phyloP scores from a whole-genome alignment of 176 grass and related monocot species.

The Oryza nivara region DNA sequence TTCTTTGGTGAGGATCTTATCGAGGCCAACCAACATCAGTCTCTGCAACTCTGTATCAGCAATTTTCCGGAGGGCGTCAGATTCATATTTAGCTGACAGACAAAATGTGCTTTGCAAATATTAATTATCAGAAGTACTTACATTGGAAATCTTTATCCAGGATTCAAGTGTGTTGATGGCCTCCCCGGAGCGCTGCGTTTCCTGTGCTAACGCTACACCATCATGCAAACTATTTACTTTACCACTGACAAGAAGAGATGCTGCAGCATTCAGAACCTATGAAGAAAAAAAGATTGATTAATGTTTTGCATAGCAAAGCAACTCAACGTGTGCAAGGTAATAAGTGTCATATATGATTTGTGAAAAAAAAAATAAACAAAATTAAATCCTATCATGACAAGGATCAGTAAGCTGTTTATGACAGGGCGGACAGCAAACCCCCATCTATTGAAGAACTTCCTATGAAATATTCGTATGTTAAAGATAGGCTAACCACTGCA shows the following conservation, averaged over 20 bases:
- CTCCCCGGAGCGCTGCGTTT: conserved; percentile 79
- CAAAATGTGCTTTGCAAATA: not conserved
- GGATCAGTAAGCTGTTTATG: not conserved
- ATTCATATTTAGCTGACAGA: conserved; percentile 22
- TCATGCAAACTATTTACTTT: conserved; percentile 73
- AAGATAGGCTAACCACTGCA: not conserved
- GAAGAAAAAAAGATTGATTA: not conserved
- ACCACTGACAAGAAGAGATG: conserved; percentile 80
- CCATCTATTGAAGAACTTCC: not conserved
- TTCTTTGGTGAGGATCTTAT: conserved; percentile 18
- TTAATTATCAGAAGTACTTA: conserved; percentile 22
- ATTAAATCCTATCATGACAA: not conserved
- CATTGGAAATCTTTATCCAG: conserved; percentile 81
- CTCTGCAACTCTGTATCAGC: conserved; percentile 40
- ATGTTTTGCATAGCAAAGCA: not conserved
- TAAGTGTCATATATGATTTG: not conserved
- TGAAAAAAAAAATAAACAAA: not conserved
- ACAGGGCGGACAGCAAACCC: not conserved
- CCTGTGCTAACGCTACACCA: conserved; percentile 68
- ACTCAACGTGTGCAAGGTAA: not conserved
- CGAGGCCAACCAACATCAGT: conserved; percentile 15
- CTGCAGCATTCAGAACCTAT: conserved; percentile 87
- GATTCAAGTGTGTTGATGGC: conserved; percentile 80
- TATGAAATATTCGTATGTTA: not conserved
- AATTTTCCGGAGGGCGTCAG: conserved; percentile 4